Evolutionary conservation across 2,329 filamentous ascomycete genomes (phyloP).

Genomic region (Venturia pyrina): DNA sequence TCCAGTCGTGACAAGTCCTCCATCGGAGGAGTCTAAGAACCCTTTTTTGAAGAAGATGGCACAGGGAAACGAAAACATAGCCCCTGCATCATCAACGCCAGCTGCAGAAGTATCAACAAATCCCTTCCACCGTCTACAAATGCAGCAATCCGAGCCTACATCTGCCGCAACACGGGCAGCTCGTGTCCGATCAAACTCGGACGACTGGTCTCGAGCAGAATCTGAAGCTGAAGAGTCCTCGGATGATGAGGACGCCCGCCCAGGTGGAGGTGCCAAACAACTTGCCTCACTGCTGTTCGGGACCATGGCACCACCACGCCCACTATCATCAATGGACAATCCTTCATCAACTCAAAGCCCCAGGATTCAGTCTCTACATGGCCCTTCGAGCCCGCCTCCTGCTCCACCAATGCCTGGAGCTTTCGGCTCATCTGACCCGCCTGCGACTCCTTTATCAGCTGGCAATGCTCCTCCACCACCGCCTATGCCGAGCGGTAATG

Average conservation of each 20-base stretch:
- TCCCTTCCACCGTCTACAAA: slow-evolving; percentile 82
- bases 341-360: slow-evolving; percentile 42
- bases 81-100: slow-evolving; percentile 34
- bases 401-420: slow-evolving; percentile 25
- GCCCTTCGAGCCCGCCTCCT: slow-evolving; percentile 31
- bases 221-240: slow-evolving; percentile 62
- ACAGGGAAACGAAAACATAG: slow-evolving; percentile 40
- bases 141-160: slow-evolving; percentile 42
- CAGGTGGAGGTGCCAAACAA: slow-evolving; percentile 77
- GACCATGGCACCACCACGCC: slow-evolving; percentile 88
- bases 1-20: slow-evolving; percentile 39
- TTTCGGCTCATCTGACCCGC: slow-evolving; percentile 32
- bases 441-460: slow-evolving; percentile 21
- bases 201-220: slow-evolving; percentile 76
- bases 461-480: slow-evolving; percentile 35
- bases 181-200: slow-evolving; percentile 42
- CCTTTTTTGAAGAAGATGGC: slow-evolving; percentile 89
- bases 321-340: slow-evolving; percentile 71
- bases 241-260: slow-evolving; percentile 65
- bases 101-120: slow-evolving; percentile 67
- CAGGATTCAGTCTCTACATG: slow-evolving; percentile 32
- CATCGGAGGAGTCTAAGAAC: slow-evolving; percentile 69
- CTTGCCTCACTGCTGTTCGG: slow-evolving; percentile 92
- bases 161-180: slow-evolving; percentile 40
- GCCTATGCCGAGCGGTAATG: slow-evolving; percentile 31